A percentile compares a stretch with the other conserved stretches of the same genome.
These are phyloP conservation scores for Pezicula rhizophila DNA, from an alignment of 2,329 filamentous ascomycete species.

Conservation along the genomic window DNA sequence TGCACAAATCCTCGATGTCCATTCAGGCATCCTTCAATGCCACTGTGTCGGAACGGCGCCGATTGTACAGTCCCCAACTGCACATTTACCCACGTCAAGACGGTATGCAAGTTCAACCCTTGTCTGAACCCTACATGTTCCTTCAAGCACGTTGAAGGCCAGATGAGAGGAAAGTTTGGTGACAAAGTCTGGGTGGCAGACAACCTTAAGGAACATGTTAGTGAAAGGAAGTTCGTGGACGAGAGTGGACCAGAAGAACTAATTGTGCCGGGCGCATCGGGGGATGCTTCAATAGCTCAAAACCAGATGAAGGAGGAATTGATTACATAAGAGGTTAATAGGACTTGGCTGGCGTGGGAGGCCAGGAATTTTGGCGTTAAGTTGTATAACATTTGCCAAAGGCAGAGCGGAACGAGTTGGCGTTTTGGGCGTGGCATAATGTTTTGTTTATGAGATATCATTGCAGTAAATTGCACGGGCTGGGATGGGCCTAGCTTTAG, in stretches of 20 bases:
- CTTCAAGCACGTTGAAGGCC: constrained; percentile 87
- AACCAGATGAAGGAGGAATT: constrained; percentile 12
- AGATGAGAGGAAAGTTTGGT: constrained; percentile 72
- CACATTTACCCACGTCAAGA: constrained; percentile 83
- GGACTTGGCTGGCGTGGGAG: neutral
- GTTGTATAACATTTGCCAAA: constrained; percentile 14
- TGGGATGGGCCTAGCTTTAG: constrained; percentile 4
- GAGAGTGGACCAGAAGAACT: constrained; percentile 55
- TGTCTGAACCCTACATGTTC: constrained; percentile 84
- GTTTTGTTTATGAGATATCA: neutral
- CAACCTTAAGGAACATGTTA: constrained; percentile 60
- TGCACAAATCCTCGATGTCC: constrained; percentile 83
- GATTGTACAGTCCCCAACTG: constrained; percentile 78
- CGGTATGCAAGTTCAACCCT: constrained; percentile 83
- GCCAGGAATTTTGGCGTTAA: constrained; percentile 4
- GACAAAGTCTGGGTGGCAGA: constrained; percentile 86
- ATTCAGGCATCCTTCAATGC: constrained; percentile 84
- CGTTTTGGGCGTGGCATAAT: constrained; percentile 7
- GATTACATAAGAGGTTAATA: constrained; percentile 15
- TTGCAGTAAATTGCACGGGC: neutral
- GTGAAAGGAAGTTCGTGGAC: constrained; percentile 82
- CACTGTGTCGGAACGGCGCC: constrained; percentile 83
- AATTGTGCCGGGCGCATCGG: constrained; percentile 19
- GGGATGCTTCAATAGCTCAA: constrained; percentile 10
- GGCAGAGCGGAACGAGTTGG: constrained; percentile 2